Conservation (phyloP, 139 green algal species). For the Tetraselmis striata region DNA sequence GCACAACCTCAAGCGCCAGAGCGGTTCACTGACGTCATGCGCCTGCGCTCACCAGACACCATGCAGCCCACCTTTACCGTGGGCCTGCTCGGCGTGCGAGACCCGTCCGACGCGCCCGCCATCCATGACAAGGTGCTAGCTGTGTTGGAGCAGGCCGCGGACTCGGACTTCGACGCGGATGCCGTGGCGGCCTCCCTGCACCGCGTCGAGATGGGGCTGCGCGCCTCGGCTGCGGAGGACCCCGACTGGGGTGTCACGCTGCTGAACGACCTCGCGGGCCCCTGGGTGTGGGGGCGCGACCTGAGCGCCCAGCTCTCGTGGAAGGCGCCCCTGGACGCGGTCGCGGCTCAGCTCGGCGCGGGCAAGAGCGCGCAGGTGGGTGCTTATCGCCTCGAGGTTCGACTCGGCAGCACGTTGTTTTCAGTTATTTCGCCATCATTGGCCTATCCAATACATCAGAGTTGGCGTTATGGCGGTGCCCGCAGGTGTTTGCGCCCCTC, state of each 20-base stretch:
- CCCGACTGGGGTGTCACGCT: not conserved
- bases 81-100: not conserved
- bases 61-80: not conserved
- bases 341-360: too few relatives aligned
- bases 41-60: not conserved
- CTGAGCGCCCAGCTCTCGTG: not conserved
- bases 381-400: too few relatives aligned
- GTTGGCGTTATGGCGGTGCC: too few relatives aligned
- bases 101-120: not conserved
- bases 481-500: conserved; percentile 88
- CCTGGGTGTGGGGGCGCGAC: not conserved
- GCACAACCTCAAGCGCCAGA: too few relatives aligned
- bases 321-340: not conserved
- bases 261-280: not conserved
- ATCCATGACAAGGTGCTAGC: not conserved
- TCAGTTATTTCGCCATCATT: too few relatives aligned
- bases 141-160: not conserved
- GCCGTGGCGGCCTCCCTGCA: not conserved
- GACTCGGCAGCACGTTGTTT: too few relatives aligned
- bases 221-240: not conserved
- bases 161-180: not conserved
- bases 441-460: too few relatives aligned
- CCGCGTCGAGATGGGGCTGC: not conserved
- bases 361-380: too few relatives aligned
- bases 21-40: too few relatives aligned